These are phyloP conservation scores for Tetrapyrgos nigripes DNA, from an alignment of 1,284 basidiomycete species.

Conservation along the genomic window DNA sequence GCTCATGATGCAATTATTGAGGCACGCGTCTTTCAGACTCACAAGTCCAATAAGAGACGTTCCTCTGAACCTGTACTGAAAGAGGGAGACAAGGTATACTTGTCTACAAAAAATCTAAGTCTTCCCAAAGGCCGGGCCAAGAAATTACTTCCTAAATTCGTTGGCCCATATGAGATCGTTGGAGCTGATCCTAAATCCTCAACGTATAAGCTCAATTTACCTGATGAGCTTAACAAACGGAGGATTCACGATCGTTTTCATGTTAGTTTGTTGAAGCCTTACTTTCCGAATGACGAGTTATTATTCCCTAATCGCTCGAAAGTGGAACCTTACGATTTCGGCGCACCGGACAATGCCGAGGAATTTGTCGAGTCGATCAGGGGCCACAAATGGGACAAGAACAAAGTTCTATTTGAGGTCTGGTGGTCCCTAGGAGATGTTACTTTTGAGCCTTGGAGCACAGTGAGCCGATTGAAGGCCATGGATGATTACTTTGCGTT, in stretches of 20 bases:
- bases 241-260: too few relatives aligned
- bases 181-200: constrained; percentile 26
- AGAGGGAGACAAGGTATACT: constrained; percentile 23
- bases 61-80: constrained; percentile 6
- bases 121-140: constrained; percentile 31
- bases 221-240: constrained; percentile 21
- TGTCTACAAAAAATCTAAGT: constrained; percentile 32
- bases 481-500: constrained; percentile 9
- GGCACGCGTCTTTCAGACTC: constrained; percentile 28
- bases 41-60: constrained; percentile 27
- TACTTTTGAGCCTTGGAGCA: constrained; percentile 9
- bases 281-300: not conserved
- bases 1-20: constrained; percentile 38
- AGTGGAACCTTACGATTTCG: constrained; percentile 8
- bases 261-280: constrained; percentile 9
- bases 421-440: constrained; percentile 13
- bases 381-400: constrained; percentile 4
- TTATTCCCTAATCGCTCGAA: not conserved
- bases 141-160: too few relatives aligned
- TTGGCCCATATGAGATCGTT: constrained; percentile 35
- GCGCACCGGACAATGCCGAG: not conserved
- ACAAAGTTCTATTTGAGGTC: constrained; percentile 3
- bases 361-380: constrained; percentile 4
- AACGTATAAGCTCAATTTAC: constrained; percentile 34
- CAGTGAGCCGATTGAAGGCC: constrained; percentile 3